Conservation (phyloP, 129 eudicot genomes). For the Centaurea solstitialis region DNA sequence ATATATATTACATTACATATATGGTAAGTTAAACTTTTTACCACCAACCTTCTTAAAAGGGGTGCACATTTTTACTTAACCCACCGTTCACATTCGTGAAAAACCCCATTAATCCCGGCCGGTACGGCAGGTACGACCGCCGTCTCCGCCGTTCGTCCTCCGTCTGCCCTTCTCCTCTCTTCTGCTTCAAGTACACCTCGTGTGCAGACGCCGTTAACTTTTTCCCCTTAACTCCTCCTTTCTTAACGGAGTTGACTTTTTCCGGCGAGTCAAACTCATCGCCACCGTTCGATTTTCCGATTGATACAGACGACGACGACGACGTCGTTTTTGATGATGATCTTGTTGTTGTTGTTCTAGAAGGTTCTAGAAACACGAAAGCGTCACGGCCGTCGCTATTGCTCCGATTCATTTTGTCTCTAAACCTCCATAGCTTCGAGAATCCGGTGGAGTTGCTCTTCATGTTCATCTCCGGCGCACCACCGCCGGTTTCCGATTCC, state of each 20-base stretch:
- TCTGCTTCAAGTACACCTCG: slow-evolving; percentile 58
- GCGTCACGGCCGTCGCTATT: slow-evolving; percentile 93
- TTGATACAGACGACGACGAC: not conserved
- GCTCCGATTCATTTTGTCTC: slow-evolving; percentile 57
- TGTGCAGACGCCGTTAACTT: slow-evolving; percentile 55
- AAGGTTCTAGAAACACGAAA: slow-evolving; percentile 63
- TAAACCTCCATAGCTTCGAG: slow-evolving; percentile 85
- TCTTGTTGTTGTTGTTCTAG: not conserved
- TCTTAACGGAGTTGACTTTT: slow-evolving; percentile 18
- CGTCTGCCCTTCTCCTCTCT: slow-evolving; percentile 40
- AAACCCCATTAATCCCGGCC: slow-evolving; percentile 82
- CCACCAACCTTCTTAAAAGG: too few relatives aligned
- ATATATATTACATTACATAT: too few relatives aligned
- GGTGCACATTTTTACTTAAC: slow-evolving; percentile 77
- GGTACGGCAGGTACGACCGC: slow-evolving; percentile 74
- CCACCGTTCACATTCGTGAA: slow-evolving; percentile 84
- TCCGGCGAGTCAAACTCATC: slow-evolving; percentile 8
- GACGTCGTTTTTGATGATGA: not conserved
- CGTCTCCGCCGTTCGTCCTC: slow-evolving; percentile 41
- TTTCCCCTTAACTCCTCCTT: slow-evolving; percentile 32
- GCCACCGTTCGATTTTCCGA: slow-evolving; percentile 16
- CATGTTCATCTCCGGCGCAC: slow-evolving; percentile 51
- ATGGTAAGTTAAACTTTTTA: too few relatives aligned
- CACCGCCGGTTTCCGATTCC: slow-evolving; percentile 24
- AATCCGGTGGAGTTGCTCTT: slow-evolving; percentile 97